Percentiles rank a stretch among this genome's conserved stretches.
Evolutionary conservation across 2,329 filamentous ascomycete genomes (phyloP).

Genomic region (Raffaelea deltoideospora): DNA sequence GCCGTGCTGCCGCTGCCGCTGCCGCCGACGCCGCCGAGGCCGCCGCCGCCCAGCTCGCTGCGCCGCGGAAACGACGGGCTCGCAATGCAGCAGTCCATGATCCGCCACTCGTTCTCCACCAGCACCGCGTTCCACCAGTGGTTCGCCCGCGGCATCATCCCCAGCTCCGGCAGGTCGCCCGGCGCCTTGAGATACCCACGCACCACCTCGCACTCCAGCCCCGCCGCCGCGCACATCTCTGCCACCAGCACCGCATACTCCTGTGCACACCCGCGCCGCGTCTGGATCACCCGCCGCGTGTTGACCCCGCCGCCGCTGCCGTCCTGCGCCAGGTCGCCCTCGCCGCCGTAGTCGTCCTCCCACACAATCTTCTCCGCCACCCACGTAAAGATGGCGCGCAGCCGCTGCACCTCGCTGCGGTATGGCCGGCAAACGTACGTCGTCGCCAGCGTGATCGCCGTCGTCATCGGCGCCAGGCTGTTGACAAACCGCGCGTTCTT

Average conservation of each 20-base stretch:
- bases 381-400: constrained; percentile 95
- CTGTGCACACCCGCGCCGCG: constrained; percentile 68
- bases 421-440: constrained; percentile 90
- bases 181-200: constrained; percentile 83
- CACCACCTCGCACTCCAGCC: constrained; percentile 74
- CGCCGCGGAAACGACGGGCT: constrained; percentile 80
- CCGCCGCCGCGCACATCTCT: constrained; percentile 88
- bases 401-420: constrained; percentile 78
- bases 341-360: constrained; percentile 92
- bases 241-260: constrained; percentile 79
- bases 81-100: constrained; percentile 87
- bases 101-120: constrained; percentile 88
- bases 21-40: constrained; percentile 35
- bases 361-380: constrained; percentile 86
- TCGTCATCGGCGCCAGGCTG: constrained; percentile 68
- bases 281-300: constrained; percentile 68
- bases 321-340: too few species aligned
- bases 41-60: constrained; percentile 58
- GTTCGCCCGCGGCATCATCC: constrained; percentile 72
- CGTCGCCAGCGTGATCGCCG: constrained; percentile 68
- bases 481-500: constrained; percentile 89
- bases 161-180: constrained; percentile 67
- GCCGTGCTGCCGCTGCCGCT: constrained; percentile 52
- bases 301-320: constrained; percentile 66
- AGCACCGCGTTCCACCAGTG: constrained; percentile 97